Evolutionary conservation across 176 grass and related monocot species (phyloP), one percentile per base, ranked within the genome.

Genomic region (Eleusine coracana): DNA sequence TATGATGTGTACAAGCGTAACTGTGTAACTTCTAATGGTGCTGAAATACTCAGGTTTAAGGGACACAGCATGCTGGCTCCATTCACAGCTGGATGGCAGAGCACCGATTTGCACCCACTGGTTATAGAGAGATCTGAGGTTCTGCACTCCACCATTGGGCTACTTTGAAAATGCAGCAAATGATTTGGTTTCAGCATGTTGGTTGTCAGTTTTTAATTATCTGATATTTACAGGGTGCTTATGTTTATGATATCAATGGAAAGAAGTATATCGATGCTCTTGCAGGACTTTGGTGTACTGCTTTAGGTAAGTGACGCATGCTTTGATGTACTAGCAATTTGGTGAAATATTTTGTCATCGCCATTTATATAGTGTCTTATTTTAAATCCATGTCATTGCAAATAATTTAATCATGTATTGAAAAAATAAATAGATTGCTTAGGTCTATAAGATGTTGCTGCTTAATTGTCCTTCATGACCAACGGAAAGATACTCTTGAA

Each of bases 1-100:
- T 29, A 38, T 5, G 48, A 36, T 79, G 39, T 69, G 25, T 81
- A 0, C 37, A 83, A 14, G 2, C 23, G 75, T 75, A 17, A 25
- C 44, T 48, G 70, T 74, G 27, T 36, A 70, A 25, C 50, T 85
- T 45, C 42, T 23, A 31, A 34, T 75, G 14, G 54, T 70, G 40
- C 23, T 70, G 77, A 66, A 41, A 45, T 38, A 6, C 75, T 62
- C 72, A 98, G 96, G 87, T 98, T 91, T 82, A 98, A 93, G 79
- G 96, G 92, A 10, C 96, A 98, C 71, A 78, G 86, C 42, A 98
- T 98, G 96, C 79, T 98, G 78, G 96, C 96, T 70, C 96, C 96
- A 49, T 98, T 98, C 77, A 98, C 96, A 73, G 96, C 96, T 85
- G 96, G 92, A 83, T 98, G 96, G 92, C 96, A 98, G 88, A 95